Evolutionary conservation across 2,329 filamentous ascomycete species (phyloP).

Genomic region (Ceratocystis cacaofunesta): DNA sequence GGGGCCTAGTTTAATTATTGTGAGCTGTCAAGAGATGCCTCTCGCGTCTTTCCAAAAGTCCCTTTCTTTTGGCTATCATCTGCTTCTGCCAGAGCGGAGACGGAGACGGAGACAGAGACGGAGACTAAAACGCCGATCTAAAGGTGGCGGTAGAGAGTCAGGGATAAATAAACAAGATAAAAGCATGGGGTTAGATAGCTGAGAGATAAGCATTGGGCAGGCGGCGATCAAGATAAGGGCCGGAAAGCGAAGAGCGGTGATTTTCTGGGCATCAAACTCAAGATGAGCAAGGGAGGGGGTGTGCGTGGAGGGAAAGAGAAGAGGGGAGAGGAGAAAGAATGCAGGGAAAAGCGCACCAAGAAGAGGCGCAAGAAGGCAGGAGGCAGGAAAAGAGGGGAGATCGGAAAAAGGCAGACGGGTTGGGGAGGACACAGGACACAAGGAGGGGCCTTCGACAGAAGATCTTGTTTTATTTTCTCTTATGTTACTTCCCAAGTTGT

Average conservation of each 20-base stretch:
- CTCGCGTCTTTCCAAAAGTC: too few relatives aligned
- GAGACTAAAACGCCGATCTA: not conserved
- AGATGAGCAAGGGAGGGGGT: not conserved
- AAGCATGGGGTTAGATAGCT: not conserved
- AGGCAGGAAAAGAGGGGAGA: not conserved
- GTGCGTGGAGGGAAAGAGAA: not conserved
- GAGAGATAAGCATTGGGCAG: slow-evolving; percentile 1
- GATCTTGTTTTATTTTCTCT: not conserved
- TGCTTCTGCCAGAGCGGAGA: not conserved
- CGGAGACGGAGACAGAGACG: not conserved
- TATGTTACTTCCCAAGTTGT: not conserved
- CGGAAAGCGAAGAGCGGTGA: not conserved
- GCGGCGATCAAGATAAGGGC: not conserved
- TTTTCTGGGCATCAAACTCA: not conserved
- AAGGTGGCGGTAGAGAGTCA: not conserved
- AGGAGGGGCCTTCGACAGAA: not conserved
- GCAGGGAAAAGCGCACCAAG: not conserved
- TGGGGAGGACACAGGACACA: not conserved
- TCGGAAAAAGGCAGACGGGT: not conserved
- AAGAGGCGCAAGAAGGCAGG: not conserved
- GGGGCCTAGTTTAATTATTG: too few relatives aligned
- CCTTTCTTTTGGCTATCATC: too few relatives aligned
- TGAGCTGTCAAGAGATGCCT: too few relatives aligned
- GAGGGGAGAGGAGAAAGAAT: not conserved
- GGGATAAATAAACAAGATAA: not conserved